These are phyloP conservation scores for Mycena metata DNA, from an alignment of 768 basidiomycete genomes.

Conservation along the genomic window DNA sequence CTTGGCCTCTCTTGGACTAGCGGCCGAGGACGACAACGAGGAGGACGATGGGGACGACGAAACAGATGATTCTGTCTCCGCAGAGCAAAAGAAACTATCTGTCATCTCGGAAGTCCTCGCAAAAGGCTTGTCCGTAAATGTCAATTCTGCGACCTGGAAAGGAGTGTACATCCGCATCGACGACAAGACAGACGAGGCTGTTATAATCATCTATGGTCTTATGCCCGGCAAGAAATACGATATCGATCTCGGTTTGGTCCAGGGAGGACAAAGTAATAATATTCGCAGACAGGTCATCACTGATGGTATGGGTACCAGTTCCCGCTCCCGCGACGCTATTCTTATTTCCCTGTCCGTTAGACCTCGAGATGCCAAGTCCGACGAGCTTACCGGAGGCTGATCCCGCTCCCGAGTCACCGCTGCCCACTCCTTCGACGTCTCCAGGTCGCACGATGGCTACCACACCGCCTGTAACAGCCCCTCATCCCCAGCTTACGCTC, in stretches of 20 bases:
- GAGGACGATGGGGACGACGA: slow-evolving; percentile 54
- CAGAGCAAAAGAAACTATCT: slow-evolving; percentile 49
- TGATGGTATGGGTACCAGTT: slow-evolving; percentile 59
- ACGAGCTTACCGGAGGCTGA: slow-evolving; percentile 49
- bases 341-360: slow-evolving; percentile 17
- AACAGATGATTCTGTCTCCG: slow-evolving; percentile 44
- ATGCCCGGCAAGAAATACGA: slow-evolving; percentile 93
- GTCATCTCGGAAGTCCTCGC: slow-evolving; percentile 77
- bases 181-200: slow-evolving; percentile 86
- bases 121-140: slow-evolving; percentile 82
- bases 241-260: slow-evolving; percentile 84
- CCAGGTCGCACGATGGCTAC: slow-evolving; percentile 47
- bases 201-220: slow-evolving; percentile 92
- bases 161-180: slow-evolving; percentile 84
- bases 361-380: slow-evolving; percentile 30
- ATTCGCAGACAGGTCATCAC: slow-evolving; percentile 78
- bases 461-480: slow-evolving; percentile 48
- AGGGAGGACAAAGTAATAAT: slow-evolving; percentile 62
- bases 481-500: slow-evolving; percentile 60
- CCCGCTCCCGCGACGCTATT: slow-evolving; percentile 27
- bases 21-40: slow-evolving; percentile 47
- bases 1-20: slow-evolving; percentile 56
- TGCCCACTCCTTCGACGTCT: slow-evolving; percentile 58
- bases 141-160: slow-evolving; percentile 85
- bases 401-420: slow-evolving; percentile 49